Evolutionary conservation across 140 eudicot genomes (phyloP), one percentile per base, ranked within the genome.

Genomic region (Bidens hawaiensis): DNA sequence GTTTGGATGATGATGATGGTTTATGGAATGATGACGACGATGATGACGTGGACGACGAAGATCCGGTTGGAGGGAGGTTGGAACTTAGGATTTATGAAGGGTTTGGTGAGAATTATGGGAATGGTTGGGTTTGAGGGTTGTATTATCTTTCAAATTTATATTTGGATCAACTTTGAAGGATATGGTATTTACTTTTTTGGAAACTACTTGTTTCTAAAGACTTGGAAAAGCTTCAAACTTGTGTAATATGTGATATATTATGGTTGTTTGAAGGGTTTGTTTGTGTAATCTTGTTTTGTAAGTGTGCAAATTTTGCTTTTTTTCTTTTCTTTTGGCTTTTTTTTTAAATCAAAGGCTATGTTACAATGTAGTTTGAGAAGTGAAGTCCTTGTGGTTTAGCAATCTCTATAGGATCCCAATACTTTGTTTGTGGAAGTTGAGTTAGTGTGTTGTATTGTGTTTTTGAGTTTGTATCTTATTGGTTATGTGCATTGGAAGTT

Each of bases 81-180:
- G 87, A 88, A 43, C 75, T 88, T 54, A 75, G 86, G 85, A 77
- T 79, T 60, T 88, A 88, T 66, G 81, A 88, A 52, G 94, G 83
- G 61, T 80, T 71, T 46, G 70, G 56, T 47, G 89, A 76, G 60
- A 82, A 73, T 54, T 74, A 75, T 27, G 82, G 62, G 9, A 77
- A 71, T 60, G 94, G 76, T 40, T 88, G 96, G 96, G 64, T 67
- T 66, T 74, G 41, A 74, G 51, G 54, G 34, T n/a, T 65, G 57
- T 57, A 38, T 46, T 31, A 4, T 18, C 40, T 19, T 16, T 19
- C 30, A 24, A 68, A 26, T 2, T 51, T 22, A 63, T 23, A 52
- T 31, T 52, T 53, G 64, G 69, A 3, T 6, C 12, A 51, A 13
- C 55, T 48, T 49, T 3, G 27, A 28, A 63, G 34, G 65, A 41